A percentile compares a stretch with the other conserved stretches of the same genome.
Conservation (phyloP, 306 rosid species). For the Cicer judaicum region DNA sequence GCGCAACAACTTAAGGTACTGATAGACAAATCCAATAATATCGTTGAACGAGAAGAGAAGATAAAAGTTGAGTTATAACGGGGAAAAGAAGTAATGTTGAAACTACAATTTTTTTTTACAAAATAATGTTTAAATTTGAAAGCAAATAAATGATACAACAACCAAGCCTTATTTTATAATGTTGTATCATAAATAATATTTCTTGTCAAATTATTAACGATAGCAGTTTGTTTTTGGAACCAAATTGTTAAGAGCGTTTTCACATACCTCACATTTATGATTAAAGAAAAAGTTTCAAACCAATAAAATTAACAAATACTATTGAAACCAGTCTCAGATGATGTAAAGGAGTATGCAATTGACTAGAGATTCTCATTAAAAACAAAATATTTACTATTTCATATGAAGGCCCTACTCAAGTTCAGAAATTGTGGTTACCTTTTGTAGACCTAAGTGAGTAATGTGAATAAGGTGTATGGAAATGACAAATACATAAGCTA, state of each 20-base stretch:
- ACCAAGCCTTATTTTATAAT: too few species aligned
- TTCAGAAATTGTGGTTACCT: slow-evolving; percentile 59
- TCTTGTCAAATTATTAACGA: background rate
- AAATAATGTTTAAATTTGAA: too few species aligned
- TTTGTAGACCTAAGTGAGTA: slow-evolving; percentile 84
- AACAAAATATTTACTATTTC: slow-evolving; percentile 24
- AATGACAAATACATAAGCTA: slow-evolving; percentile 64
- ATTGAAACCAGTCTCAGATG: slow-evolving; percentile 34
- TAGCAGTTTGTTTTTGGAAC: slow-evolving; percentile 4
- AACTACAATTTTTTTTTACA: background rate
- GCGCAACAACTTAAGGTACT: slow-evolving; percentile 72
- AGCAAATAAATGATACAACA: too few species aligned
- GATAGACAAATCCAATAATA: slow-evolving; percentile 81
- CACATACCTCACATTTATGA: background rate
- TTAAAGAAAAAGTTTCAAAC: slow-evolving; percentile 14
- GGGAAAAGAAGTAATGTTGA: slow-evolving; percentile 23
- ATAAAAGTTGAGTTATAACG: slow-evolving; percentile 31
- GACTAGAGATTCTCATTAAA: slow-evolving; percentile 19
- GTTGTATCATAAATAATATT: slow-evolving; percentile 6
- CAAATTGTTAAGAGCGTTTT: slow-evolving; percentile 32
- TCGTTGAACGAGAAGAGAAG: slow-evolving; percentile 65
- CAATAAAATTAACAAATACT: slow-evolving; percentile 36
- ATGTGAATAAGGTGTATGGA: slow-evolving; percentile 79
- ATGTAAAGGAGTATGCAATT: slow-evolving; percentile 34
- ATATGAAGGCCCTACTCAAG: slow-evolving; percentile 41